phyloP scores from a whole-genome alignment of 2,329 filamentous ascomycete genomes.

The Ophidiomyces ophidiicola region DNA sequence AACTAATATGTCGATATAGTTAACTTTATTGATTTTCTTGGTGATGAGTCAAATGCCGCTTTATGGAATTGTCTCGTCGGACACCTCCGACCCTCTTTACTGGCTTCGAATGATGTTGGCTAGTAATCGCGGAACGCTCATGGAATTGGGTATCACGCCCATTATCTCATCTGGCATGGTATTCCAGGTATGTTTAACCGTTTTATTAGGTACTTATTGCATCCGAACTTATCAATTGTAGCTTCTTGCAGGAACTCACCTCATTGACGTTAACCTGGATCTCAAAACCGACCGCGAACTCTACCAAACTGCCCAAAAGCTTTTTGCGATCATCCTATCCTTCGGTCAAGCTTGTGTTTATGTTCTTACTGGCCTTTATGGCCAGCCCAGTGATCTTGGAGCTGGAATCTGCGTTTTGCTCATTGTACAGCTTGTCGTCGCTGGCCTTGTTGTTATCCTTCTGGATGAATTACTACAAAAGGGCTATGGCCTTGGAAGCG shows the following conservation, averaged over 20 bases:
- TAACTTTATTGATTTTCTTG: conserved; percentile 95
- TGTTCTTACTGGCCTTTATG: conserved; percentile 96
- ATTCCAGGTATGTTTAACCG: conserved; percentile 54
- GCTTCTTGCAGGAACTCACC: conserved; percentile 96
- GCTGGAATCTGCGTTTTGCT: conserved; percentile 96
- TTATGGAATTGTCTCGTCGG: conserved; percentile 98
- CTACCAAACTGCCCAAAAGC: conserved; percentile 99
- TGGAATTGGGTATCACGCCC: conserved; percentile 94
- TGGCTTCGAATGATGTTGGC: conserved; percentile 99
- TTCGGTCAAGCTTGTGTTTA: conserved; percentile 97
- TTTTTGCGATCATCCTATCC: conserved; percentile 93
- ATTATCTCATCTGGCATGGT: conserved; percentile 99
- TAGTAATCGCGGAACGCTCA: conserved; percentile 91
- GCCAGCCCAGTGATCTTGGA: conserved; percentile 88
- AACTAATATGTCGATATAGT: conserved; percentile 27
- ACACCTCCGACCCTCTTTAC: conserved; percentile 96
- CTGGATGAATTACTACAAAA: conserved; percentile 98
- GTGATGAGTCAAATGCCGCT: conserved; percentile 99
- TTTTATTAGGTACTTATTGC: background rate
- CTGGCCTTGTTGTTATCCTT: conserved; percentile 96
- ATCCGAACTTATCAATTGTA: conserved; percentile 17
- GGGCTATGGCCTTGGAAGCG: conserved; percentile 94
- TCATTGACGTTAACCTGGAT: conserved; percentile 99
- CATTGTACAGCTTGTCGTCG: conserved; percentile 93
- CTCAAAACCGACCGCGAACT: conserved; percentile 99